Evolutionary conservation across 164 flowering plant genomes (phyloP).

Genomic region (Aristolochia fimbriata): DNA sequence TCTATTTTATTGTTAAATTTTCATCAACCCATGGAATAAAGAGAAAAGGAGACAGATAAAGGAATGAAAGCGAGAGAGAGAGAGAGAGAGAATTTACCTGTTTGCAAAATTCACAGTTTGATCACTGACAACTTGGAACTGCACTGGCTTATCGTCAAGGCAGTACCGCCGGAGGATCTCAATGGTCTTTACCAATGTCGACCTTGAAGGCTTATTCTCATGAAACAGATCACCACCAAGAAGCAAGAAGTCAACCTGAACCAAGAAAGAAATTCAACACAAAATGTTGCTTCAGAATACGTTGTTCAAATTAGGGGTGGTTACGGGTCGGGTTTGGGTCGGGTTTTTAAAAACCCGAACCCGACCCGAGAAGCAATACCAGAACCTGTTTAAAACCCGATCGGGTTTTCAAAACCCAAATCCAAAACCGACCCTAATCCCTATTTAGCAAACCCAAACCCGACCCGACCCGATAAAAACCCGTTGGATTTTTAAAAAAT

Average conservation of each 20-base stretch:
- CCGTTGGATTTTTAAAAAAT: too few relatives aligned
- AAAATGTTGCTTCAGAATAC: too few relatives aligned
- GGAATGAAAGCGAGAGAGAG: not conserved
- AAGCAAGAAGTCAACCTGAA: slow-evolving; percentile 84
- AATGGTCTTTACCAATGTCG: slow-evolving; percentile 79
- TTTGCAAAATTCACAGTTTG: slow-evolving; percentile 89
- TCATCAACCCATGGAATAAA: not conserved
- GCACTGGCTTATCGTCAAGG: slow-evolving; percentile 83
- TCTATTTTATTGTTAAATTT: not conserved
- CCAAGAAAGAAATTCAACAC: not conserved
- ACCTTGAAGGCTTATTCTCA: slow-evolving; percentile 95
- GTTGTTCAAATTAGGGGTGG: too few relatives aligned
- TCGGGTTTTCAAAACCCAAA: too few relatives aligned
- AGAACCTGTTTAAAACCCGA: too few relatives aligned
- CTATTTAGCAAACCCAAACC: too few relatives aligned
- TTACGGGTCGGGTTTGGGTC: too few relatives aligned
- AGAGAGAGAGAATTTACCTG: slow-evolving; percentile 29
- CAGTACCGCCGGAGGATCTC: slow-evolving; percentile 91
- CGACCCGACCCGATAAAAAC: too few relatives aligned
- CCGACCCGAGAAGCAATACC: too few relatives aligned
- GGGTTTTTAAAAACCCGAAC: too few relatives aligned
- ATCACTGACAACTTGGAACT: slow-evolving; percentile 98
- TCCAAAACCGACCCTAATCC: too few relatives aligned
- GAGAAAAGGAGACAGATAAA: not conserved
- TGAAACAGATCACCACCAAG: slow-evolving; percentile 99